Base-by-base conservation (phyloP, 2,329 filamentous ascomycete species). In the Nemania serpens region DNA sequence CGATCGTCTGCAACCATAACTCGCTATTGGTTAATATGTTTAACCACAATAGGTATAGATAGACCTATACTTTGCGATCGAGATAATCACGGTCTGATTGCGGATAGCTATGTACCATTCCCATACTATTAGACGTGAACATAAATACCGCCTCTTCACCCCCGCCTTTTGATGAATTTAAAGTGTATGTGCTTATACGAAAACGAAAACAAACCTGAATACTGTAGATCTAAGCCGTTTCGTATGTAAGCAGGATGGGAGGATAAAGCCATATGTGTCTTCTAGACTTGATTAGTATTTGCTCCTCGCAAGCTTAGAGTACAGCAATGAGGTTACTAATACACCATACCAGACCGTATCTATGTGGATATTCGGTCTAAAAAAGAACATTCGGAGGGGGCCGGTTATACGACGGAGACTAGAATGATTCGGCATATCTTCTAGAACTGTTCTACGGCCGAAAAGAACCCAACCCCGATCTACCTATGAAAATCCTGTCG, bases 401-500 rank as follows among this genome's bases (percentile, higher is more conserved):
- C 49, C 55, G 49, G 39, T 41, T 36, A 20, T 34, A 55, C 42
- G 37, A 25, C 15, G 54, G 15, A 41, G 42, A 48, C 34, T 29
- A 34, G 11, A 10, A 39, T 39, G 36, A 39, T n/a, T 13, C 36
- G 15, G 36, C 11, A 12, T 39, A 39, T 47, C 13, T 60, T 60
- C 58, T 39, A 60, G 58, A 58, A 57, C n/a, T 29, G 17, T 61
- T 58, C 58, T 42, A 25, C 18, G 25, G 15, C 18, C 41, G 33
- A 37, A 25, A 15, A 25, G 20, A 41, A 36, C 2, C 12, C 46
- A n/a, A 59, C 25, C 25, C 25, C 25, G 25, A 29, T 29, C 25
- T 4, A 56, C 58, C 58, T 48, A 42, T 36, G 36, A 20, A 34
- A 50, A 61, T 61, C 54, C 54, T 58, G 46, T 43, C 50, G 36